phyloP scores from a whole-genome alignment of 306 rosid species.

The Prunus salicina region DNA sequence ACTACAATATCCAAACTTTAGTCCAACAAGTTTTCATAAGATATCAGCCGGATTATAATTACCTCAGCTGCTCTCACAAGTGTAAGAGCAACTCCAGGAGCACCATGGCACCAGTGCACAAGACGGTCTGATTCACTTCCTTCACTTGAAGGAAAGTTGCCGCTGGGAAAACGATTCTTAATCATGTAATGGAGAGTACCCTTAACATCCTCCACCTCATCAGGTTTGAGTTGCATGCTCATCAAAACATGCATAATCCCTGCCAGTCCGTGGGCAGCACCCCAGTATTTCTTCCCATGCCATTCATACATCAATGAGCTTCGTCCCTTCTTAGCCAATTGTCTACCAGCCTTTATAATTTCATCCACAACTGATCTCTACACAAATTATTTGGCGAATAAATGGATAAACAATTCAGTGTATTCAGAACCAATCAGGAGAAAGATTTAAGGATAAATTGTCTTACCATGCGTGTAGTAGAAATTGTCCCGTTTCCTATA shows the following conservation, averaged over 20 bases:
- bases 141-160: slow-evolving; percentile 83
- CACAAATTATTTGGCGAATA: slow-evolving; percentile 21
- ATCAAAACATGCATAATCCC: slow-evolving; percentile 80
- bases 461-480: slow-evolving; percentile 48
- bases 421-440: slow-evolving; percentile 2
- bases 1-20: not conserved
- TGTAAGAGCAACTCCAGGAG: slow-evolving; percentile 78
- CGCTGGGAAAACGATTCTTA: slow-evolving; percentile 59
- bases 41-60: slow-evolving; percentile 8
- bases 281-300: slow-evolving; percentile 97
- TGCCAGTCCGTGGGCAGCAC: slow-evolving; percentile 91
- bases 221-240: slow-evolving; percentile 73
- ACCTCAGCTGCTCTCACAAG: slow-evolving; percentile 81
- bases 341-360: slow-evolving; percentile 58
- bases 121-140: slow-evolving; percentile 72
- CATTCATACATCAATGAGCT: slow-evolving; percentile 84
- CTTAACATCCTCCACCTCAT: slow-evolving; percentile 78
- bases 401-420: not conserved
- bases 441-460: not conserved
- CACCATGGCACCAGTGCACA: slow-evolving; percentile 97
- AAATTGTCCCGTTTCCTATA: slow-evolving; percentile 50
- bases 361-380: slow-evolving; percentile 71
- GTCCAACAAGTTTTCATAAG: not conserved
- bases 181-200: slow-evolving; percentile 64
- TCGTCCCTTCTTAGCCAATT: slow-evolving; percentile 50